phyloP scores from a whole-genome alignment of 345 rosid genomes.

The Passiflora organensis region DNA sequence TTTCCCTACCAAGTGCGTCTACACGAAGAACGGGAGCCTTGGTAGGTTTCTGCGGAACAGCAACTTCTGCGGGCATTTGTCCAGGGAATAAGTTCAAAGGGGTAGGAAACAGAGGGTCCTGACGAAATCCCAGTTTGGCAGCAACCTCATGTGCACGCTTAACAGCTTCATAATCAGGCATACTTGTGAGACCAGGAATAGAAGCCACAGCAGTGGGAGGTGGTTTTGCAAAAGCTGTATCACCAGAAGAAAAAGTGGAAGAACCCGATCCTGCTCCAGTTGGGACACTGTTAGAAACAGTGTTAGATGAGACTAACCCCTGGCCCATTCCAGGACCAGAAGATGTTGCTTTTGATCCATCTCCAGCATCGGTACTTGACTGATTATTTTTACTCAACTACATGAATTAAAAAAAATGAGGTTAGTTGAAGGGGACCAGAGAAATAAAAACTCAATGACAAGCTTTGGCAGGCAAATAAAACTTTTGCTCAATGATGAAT shows the following conservation, averaged over 20 bases:
- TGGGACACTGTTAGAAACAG: conserved; percentile 22
- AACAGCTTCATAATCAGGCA: conserved; percentile 70
- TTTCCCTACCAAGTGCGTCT: conserved; percentile 94
- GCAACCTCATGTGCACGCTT: conserved; percentile 88
- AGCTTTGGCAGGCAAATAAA: too few relatives aligned
- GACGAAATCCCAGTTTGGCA: conserved; percentile 75
- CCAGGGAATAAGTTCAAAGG: conserved; percentile 70
- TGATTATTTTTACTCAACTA: conserved; percentile 48
- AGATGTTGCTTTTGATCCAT: conserved; percentile 12
- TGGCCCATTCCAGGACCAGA: conserved; percentile 16
- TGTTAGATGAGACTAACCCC: conserved; percentile 22
- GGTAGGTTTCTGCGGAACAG: conserved; percentile 67
- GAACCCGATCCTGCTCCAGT: conserved; percentile 27
- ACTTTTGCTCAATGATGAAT: not conserved
- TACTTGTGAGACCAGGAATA: conserved; percentile 36
- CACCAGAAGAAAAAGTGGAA: conserved; percentile 15
- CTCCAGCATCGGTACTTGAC: conserved; percentile 39
- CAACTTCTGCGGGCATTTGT: conserved; percentile 47
- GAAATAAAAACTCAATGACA: not conserved
- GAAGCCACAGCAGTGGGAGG: conserved; percentile 28
- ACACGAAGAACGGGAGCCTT: conserved; percentile 86
- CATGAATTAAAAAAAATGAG: conserved; percentile 16
- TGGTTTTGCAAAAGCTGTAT: conserved; percentile 31
- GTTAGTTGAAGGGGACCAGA: conserved; percentile 1
- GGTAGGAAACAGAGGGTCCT: conserved; percentile 72